Evolutionary conservation across 371 early-diverging fungal species (phyloP).

Genomic region (Lichtheimia ramosa): DNA sequence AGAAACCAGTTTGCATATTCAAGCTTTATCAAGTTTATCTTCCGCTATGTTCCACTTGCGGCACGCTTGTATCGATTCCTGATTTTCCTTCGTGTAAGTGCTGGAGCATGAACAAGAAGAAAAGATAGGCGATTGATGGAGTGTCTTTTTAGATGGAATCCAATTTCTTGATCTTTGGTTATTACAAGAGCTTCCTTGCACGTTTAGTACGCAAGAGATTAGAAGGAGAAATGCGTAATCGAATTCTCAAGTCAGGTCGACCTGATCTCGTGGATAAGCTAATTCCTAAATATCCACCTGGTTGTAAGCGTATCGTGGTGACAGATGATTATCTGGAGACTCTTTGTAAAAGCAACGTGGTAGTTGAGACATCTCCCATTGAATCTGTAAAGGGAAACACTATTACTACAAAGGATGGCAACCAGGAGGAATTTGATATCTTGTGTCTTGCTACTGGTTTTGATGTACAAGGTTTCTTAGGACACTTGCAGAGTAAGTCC

Average conservation of each 20-base stretch:
- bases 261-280: constrained; percentile 15
- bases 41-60: constrained; percentile 18
- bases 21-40: constrained; percentile 13
- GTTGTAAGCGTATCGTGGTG: constrained; percentile 29
- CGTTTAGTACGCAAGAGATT: background rate
- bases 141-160: background rate
- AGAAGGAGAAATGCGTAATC: constrained; percentile 4
- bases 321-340: constrained; percentile 26
- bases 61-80: constrained; percentile 16
- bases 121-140: background rate
- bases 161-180: constrained; percentile 9
- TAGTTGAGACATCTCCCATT: constrained; percentile 15
- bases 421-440: constrained; percentile 24
- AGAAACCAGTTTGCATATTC: constrained; percentile 21
- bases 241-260: constrained; percentile 14
- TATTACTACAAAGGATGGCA: constrained; percentile 20
- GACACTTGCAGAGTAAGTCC: constrained; percentile 26
- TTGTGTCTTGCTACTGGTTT: constrained; percentile 31
- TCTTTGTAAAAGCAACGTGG: constrained; percentile 18
- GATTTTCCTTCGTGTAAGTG: constrained; percentile 12
- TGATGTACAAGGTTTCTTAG: constrained; percentile 24
- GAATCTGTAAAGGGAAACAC: constrained; percentile 18
- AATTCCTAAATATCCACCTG: constrained; percentile 20
- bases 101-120: no score
- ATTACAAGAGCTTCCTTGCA: constrained; percentile 3